Evolutionary conservation across 768 basidiomycete genomes (phyloP), one percentile per base, ranked within the genome.

Genomic region (Phylloporus sp.): DNA sequence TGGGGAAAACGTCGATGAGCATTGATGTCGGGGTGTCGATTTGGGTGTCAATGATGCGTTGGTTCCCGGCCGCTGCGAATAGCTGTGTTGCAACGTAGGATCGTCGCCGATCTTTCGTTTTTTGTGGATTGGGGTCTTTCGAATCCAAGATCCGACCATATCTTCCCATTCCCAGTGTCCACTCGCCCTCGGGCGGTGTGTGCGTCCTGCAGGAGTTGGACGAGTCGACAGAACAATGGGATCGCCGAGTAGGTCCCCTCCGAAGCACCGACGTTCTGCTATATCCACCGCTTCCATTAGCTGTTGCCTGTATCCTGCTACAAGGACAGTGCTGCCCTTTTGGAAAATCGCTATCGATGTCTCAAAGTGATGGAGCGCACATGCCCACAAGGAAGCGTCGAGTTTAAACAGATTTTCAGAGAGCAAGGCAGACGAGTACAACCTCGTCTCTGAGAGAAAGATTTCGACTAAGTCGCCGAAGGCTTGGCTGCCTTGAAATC

Each of bases 321-420:
- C 54, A 35, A 66, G 61, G 12, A 56, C 38, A 39, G 58, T 56
- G 40, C 47, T 47, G 35, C 49, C 61, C 45, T 62, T 62, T 48
- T 64, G 60, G 31, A 60, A 44, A 27, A 47, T 51, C 20, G 59
- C 51, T 36, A 68, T 49, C 26, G 59, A 59, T 36, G 65, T 60
- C 52, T 82, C 80, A 47, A 80, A 67, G 51, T 76, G 70, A 34
- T 65, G 70, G 22, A 82, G 75, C 6, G 75, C 74, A 49, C 77
- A 79, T 15, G 73, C 71, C 76, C 78, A 82, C 22, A 82, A 57
- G 9, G 79, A 78, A 9, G 79, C 78, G 47, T 81, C 78, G 16
- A 79, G 69, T 7, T 56, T 66, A 7, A 71, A 67, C 15, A 81
- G 59, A 18, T 62, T 62, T 36, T 71, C 66, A 0, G 60, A 61